These are phyloP conservation scores for Paspalum notatum DNA, from an alignment of 176 grass and related monocot species.

Conservation along the genomic window DNA sequence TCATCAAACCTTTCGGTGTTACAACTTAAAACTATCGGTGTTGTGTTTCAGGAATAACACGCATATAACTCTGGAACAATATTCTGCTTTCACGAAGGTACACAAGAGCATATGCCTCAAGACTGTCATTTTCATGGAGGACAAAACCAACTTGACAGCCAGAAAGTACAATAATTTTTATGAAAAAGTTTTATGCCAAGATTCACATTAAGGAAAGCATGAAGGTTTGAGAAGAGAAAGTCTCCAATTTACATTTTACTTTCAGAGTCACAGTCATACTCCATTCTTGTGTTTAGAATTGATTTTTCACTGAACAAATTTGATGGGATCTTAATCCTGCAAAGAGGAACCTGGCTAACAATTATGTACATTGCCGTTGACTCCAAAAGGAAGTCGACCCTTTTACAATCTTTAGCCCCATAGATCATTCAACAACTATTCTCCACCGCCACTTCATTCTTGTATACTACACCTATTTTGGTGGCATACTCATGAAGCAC, in stretches of 20 bases:
- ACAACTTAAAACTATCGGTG: constrained; percentile 24
- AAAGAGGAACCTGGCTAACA: constrained; percentile 21
- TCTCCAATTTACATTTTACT: background rate
- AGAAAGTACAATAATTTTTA: background rate
- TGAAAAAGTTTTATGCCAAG: background rate
- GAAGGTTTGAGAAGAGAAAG: background rate
- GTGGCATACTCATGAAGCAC: constrained; percentile 10
- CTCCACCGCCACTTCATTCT: background rate
- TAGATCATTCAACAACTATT: constrained; percentile 23
- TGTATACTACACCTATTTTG: constrained; percentile 20
- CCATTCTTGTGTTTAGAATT: background rate
- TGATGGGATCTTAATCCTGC: background rate
- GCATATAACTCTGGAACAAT: background rate
- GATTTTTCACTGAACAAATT: constrained; percentile 16
- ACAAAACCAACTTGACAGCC: background rate
- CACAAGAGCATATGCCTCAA: background rate
- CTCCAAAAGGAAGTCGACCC: constrained; percentile 15
- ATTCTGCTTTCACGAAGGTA: background rate
- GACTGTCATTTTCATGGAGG: background rate
- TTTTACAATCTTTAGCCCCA: background rate
- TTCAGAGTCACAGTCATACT: background rate
- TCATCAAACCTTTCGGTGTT: constrained; percentile 5
- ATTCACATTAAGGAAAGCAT: background rate
- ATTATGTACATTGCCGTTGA: constrained; percentile 34
- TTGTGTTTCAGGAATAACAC: constrained; percentile 21